Base-by-base conservation (phyloP, 1,139 yeast species). In the Saccharomyces pastorianus region DNA sequence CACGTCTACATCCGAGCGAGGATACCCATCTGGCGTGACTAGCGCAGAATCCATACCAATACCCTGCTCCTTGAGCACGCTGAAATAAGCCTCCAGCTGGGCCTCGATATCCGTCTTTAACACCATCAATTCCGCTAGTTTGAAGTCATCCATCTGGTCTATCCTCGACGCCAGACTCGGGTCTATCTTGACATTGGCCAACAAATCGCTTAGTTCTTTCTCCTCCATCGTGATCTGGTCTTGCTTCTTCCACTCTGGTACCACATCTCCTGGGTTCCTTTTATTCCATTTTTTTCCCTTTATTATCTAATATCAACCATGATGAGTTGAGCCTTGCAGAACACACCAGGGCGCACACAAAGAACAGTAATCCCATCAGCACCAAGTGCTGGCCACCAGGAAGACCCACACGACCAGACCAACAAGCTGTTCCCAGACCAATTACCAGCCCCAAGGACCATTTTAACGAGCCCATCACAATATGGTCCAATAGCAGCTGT, bases 1-100 rank as follows among this genome's bases (percentile, higher is more conserved):
- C 4, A 91, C 87, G 63, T 93, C 96, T 31, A 91, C 79, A 66
- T 93, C 98, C n/a, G 76, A 72, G 42, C 97, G 74, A 0, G 99
- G 99, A 61, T 80, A 93, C 42, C 97, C 97, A 63, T 91, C 96
- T 0, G 64, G 58, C 0, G 86, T 79, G 2, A 86, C 68, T 59
- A 91, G 71, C 0, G 83, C 75, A 0, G 95, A 83, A 20, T 77
- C 69, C 90, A 89, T 82, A 59, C 78, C 81, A 1, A 78, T 83
- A 42, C 73, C 71, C 47, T 74, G 73, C 56, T 62, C 52, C 9
- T 51, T 28, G 23, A 66, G 55, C 2, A 53, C 27, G 13, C 56
- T 55, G 26, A 59, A 55, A 50, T 54, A 58, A 31, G 53, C 56
- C 7, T 50, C 50, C 20, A 66, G 50, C 54, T 64, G 64, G 5